Evolutionary conservation across 1,284 basidiomycete species (phyloP), one percentile per base, ranked within the genome.

Genomic region (Ganoderma multipileum): DNA sequence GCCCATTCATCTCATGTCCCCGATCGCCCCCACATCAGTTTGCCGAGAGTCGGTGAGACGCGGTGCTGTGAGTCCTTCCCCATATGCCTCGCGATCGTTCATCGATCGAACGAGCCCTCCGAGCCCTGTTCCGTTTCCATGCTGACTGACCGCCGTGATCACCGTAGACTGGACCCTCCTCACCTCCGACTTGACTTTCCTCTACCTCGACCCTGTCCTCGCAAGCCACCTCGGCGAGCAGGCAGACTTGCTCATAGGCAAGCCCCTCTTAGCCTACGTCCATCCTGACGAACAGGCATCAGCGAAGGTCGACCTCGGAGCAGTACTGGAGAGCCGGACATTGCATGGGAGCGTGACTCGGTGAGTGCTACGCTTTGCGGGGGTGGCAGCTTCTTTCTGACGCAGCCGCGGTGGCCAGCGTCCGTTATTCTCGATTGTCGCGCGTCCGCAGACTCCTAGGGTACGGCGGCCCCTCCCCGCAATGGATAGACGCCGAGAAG

Each of bases 291-390:
- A 98, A 77, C 88, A 92, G 68, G 85, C 89, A 1, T 91, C 92
- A 68, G 95, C 95, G 2, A 86, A 89, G 73, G 83, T 86, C 47
- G 95, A 97, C 82, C 85, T 98, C 57, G 86, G 88, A 59, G 88
- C 88, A 70, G 95, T 96, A 8, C 86, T 97, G 68, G 87, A 92
- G 68, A 89, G 87, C 74, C 88, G 91, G 75, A 95, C 94, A 16
- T 83, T 97, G 67, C 95, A 97, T 80, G 96, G 96, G 64, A 96
- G 91, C 71, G 95, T 98, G 64, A 97, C 96, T 60, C 90, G 95
- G 91, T 95, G 78, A 76, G 87, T 75, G 38, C 58, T 60, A 39
- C 58, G 38, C 14, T 60, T 16, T 60, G n/a, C 11, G 55, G 36
- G 30, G 55, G 23, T 60, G n/a, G 36, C 23, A 28, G 58, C 62